Conservation (phyloP, 2,329 filamentous ascomycete species). For the Monilinia fructigena region DNA sequence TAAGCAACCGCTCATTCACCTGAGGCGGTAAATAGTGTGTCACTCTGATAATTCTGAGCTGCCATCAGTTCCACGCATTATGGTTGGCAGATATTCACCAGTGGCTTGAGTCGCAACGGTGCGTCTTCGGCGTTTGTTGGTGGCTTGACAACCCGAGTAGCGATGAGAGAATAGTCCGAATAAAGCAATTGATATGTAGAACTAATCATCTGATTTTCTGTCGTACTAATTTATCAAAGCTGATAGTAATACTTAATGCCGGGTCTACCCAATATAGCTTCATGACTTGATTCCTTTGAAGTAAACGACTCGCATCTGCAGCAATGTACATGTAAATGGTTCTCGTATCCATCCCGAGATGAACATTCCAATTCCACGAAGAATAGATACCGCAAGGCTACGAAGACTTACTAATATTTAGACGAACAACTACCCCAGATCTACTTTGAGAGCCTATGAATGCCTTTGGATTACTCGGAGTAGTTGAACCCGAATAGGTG, state of each 20-base stretch:
- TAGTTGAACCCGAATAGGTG: not conserved
- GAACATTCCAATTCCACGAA: not conserved
- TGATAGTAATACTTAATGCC: not conserved
- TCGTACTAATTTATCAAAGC: not conserved
- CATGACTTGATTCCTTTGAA: not conserved
- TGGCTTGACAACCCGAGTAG: not conserved
- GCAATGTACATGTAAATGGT: not conserved
- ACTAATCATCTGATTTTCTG: not conserved
- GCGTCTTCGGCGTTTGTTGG: slow-evolving; percentile 10
- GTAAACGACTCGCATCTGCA: slow-evolving; percentile 1
- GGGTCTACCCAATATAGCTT: not conserved
- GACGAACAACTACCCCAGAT: slow-evolving; percentile 7
- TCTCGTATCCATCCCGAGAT: not conserved
- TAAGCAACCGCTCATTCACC: slow-evolving; percentile 5
- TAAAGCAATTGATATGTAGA: not conserved
- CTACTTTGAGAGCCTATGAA: not conserved
- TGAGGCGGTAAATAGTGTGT: too few relatives aligned
- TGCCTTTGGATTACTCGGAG: not conserved
- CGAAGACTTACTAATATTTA: not conserved
- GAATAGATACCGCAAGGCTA: not conserved
- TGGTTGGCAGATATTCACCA: slow-evolving; percentile 1
- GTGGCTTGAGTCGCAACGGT: slow-evolving; percentile 12
- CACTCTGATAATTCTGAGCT: not conserved
- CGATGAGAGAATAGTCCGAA: not conserved
- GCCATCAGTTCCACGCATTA: not conserved